These are phyloP conservation scores for Sonneratia caseolaris DNA, from an alignment of 345 rosid genomes.

Conservation along the genomic window DNA sequence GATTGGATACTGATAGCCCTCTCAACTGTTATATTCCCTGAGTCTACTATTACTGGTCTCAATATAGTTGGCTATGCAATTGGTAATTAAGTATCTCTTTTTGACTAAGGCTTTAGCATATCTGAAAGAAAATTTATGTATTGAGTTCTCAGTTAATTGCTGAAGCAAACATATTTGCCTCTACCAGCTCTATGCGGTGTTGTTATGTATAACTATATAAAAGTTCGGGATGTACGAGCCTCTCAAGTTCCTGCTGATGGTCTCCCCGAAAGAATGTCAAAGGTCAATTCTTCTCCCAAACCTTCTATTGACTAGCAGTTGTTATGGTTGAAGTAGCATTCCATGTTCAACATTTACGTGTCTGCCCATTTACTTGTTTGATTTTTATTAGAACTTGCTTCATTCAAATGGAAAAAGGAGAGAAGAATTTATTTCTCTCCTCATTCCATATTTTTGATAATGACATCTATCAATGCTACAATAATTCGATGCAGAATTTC, in stretches of 20 bases:
- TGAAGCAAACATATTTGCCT: background rate
- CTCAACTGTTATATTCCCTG: constrained; percentile 83
- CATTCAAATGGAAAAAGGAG: background rate
- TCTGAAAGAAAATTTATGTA: background rate
- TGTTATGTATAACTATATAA: constrained; percentile 90
- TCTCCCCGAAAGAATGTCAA: constrained; percentile 63
- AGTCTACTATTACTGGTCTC: constrained; percentile 83
- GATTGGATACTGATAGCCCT: constrained; percentile 99
- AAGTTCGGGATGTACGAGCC: constrained; percentile 74
- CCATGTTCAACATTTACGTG: background rate
- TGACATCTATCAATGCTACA: no score
- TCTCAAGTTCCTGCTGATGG: constrained; percentile 58
- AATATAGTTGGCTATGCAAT: constrained; percentile 92
- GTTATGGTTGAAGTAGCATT: background rate
- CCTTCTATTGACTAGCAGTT: background rate
- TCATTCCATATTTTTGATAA: background rate
- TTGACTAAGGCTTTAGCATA: background rate
- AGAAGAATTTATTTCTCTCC: no score
- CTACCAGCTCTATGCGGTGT: constrained; percentile 88
- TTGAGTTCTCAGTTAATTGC: background rate
- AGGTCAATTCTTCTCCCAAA: constrained; percentile 40
- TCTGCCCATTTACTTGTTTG: background rate
- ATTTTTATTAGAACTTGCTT: background rate
- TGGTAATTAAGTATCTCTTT: constrained; percentile 34
- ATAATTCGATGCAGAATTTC: no score